These are phyloP conservation scores for Coffea eugenioides DNA, from an alignment of 257 asterid species.

Conservation along the genomic window DNA sequence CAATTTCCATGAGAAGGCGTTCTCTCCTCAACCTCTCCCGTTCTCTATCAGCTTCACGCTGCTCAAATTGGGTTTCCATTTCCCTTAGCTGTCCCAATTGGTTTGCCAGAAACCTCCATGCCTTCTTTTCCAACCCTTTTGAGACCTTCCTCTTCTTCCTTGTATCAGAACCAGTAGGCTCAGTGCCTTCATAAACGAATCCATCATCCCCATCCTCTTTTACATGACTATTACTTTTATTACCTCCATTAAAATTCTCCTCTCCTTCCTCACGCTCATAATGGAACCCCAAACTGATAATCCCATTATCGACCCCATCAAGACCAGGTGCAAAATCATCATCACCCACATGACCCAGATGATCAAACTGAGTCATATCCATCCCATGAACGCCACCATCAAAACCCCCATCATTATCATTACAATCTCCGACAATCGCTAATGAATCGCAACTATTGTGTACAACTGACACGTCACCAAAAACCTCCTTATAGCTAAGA, in stretches of 20 bases:
- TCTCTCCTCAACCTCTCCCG: slow-evolving; percentile 73
- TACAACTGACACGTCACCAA: slow-evolving; percentile 71
- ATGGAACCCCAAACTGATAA: slow-evolving; percentile 74
- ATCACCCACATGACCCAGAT: slow-evolving; percentile 55
- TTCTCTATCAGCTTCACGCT: slow-evolving; percentile 70
- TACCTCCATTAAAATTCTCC: slow-evolving; percentile 54
- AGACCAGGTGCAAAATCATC: slow-evolving; percentile 73
- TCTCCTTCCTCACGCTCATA: slow-evolving; percentile 81
- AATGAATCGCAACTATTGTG: slow-evolving; percentile 39
- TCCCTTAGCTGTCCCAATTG: slow-evolving; percentile 65
- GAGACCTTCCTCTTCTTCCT: slow-evolving; percentile 68
- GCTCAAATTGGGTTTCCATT: slow-evolving; percentile 74
- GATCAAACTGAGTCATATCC: slow-evolving; percentile 65
- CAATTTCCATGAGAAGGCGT: slow-evolving; percentile 46
- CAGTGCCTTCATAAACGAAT: slow-evolving; percentile 62
- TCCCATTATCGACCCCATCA: slow-evolving; percentile 79
- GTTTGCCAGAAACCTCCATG: slow-evolving; percentile 61
- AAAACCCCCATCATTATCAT: slow-evolving; percentile 63
- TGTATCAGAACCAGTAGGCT: slow-evolving; percentile 52
- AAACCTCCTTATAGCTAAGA: slow-evolving; percentile 80
- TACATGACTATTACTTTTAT: slow-evolving; percentile 41
- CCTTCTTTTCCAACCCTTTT: slow-evolving; percentile 68
- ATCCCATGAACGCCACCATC: slow-evolving; percentile 60
- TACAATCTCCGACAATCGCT: slow-evolving; percentile 51
- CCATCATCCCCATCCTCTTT: slow-evolving; percentile 58